A percentile compares a stretch with the other conserved stretches of the same genome.
Evolutionary conservation across 2,329 filamentous ascomycete genomes (phyloP).

Genomic region (Orbilia brochopaga): DNA sequence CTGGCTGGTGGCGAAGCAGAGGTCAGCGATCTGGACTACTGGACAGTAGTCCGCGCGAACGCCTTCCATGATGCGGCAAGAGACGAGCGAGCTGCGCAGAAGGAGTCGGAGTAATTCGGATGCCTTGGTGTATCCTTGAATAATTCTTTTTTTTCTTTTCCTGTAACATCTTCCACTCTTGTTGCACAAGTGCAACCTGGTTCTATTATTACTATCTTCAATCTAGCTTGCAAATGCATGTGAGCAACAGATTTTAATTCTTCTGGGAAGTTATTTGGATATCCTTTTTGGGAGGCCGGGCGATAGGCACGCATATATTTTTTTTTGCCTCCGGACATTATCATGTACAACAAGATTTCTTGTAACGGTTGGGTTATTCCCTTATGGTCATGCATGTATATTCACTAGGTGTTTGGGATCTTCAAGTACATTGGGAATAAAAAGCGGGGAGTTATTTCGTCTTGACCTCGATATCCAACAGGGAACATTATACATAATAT

Average conservation of each 20-base stretch:
- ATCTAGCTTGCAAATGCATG: background rate
- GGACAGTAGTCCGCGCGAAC: constrained; percentile 85
- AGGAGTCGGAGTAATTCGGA: constrained; percentile 40
- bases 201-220: background rate
- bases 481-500: background rate
- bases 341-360: background rate
- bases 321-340: background rate
- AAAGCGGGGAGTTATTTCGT: constrained; percentile 1
- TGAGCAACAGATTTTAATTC: background rate
- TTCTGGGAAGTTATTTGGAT: constrained; percentile 5
- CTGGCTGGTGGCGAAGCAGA: constrained; percentile 75
- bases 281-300: background rate
- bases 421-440: background rate
- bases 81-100: constrained; percentile 65
- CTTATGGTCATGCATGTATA: background rate
- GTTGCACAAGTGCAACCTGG: constrained; percentile 45
- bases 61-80: constrained; percentile 79
- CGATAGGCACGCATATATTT: background rate
- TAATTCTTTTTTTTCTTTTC: constrained; percentile 34
- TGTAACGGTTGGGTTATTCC: constrained; percentile 4
- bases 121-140: constrained; percentile 42
- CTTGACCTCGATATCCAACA: background rate
- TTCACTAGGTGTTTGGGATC: background rate
- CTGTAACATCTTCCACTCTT: constrained; percentile 38
- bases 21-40: constrained; percentile 89